phyloP scores from a whole-genome alignment of 108 stramenopile species.

The Cyclotella choctawhatcheeana region DNA sequence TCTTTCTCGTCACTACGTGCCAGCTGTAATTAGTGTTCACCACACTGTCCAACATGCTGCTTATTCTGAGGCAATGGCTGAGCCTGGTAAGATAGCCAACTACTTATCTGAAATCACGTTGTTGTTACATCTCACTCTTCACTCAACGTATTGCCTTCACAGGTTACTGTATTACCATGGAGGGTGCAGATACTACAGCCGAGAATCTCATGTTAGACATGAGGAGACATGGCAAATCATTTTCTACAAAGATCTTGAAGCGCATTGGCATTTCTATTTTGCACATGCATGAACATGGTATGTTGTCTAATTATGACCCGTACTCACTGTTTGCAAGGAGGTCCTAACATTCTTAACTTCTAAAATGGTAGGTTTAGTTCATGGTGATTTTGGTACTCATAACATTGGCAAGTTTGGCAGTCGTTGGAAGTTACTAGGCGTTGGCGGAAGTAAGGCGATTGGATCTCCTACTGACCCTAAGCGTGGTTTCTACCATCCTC shows the following conservation, averaged over 20 bases:
- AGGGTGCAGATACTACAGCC: slow-evolving; percentile 89
- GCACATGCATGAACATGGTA: slow-evolving; percentile 89
- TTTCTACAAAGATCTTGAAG: slow-evolving; percentile 83
- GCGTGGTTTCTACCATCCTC: slow-evolving; percentile 88
- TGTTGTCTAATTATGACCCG: too few species aligned
- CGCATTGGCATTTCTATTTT: slow-evolving; percentile 83
- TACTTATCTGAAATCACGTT: slow-evolving; percentile 83
- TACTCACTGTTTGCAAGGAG: too few species aligned
- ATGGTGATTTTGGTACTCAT: slow-evolving; percentile 90
- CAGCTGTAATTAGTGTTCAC: slow-evolving; percentile 90
- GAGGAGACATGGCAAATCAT: slow-evolving; percentile 74
- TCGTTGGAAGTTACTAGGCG: slow-evolving; percentile 85
- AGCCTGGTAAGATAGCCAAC: slow-evolving; percentile 85
- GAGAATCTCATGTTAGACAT: slow-evolving; percentile 91
- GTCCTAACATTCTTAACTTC: slow-evolving; percentile 72
- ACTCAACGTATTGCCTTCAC: slow-evolving; percentile 73
- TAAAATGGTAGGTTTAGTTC: slow-evolving; percentile 59
- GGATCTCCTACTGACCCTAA: slow-evolving; percentile 78
- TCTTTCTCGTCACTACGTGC: slow-evolving; percentile 88
- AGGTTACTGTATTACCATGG: slow-evolving; percentile 90
- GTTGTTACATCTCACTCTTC: slow-evolving; percentile 86
- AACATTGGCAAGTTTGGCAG: slow-evolving; percentile 80
- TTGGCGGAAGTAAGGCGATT: slow-evolving; percentile 79
- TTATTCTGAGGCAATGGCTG: slow-evolving; percentile 89
- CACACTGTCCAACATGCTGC: slow-evolving; percentile 93